Base-by-base conservation (phyloP, 345 rosid species). In the Eucalyptus marginata region DNA sequence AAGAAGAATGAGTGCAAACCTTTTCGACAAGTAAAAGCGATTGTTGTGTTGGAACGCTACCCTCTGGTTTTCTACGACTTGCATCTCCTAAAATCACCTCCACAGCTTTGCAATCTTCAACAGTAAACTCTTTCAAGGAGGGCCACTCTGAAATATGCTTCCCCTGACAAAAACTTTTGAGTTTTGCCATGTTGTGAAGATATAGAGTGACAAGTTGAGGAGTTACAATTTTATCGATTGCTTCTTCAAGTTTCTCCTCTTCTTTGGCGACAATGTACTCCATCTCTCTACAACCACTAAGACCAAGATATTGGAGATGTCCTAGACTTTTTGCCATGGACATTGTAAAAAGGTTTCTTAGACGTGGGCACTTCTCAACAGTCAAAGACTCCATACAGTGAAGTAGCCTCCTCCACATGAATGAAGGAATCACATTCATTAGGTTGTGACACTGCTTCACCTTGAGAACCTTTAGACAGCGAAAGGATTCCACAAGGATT, bases 41-140 rank as follows among this genome's bases (percentile, higher is more conserved):
- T 13, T 14, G 71, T 0, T 14, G 36, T 4, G 5, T 64, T 2
- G 18, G 4, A 13, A 64, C 0, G 5, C 17, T n/a, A 5, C 17
- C 71, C 10, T 64, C 71, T 64, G n/a, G 0, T 14, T 24, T 64
- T 6, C 9, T 4, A n/a, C 18, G 2, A 64, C 1, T n/a, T 0
- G 9, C 71, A 64, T 64, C 71, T 64, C 71, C 71, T 4, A 64
- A 1, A n/a, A 64, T n/a, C 15, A 64, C 18, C n/a, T 59, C 14
- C 66, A n/a, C 36, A 64, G 36, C 36, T n/a, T 64, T 64, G 4
- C 76, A 64, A 64, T 64, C 76, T 64, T 64, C 36, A 4, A 64
- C 1, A 3, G 10, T 64, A 29, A 64, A 64, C 10, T 29, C 18
- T 13, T 64, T n/a, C 10, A 64, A n/a, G 71, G 36, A 64, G 18